These are phyloP conservation scores for Lactarius sanguifluus DNA, from an alignment of 768 basidiomycete genomes.

Conservation along the genomic window DNA sequence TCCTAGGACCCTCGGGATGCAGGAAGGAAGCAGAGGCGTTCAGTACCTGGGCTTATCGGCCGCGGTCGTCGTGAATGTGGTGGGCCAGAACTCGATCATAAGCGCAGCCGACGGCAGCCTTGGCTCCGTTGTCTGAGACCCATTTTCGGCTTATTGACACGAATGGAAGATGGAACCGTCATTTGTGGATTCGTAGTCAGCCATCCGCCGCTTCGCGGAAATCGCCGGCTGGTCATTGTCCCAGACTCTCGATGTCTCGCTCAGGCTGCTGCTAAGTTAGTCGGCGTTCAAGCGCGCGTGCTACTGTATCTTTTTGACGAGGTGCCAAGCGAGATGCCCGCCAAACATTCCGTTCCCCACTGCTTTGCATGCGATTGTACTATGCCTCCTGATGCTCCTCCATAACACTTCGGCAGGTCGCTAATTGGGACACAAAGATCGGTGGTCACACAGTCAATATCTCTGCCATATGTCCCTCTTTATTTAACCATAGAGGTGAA, in stretches of 20 bases:
- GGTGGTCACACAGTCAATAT: too few relatives aligned
- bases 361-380: neutral
- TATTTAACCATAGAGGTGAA: too few relatives aligned
- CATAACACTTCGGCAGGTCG: too few relatives aligned
- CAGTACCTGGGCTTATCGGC: neutral
- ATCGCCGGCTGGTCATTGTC: neutral
- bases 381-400: neutral
- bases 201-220: neutral
- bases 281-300: neutral
- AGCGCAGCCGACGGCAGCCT: neutral
- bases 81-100: slow-evolving; percentile 2
- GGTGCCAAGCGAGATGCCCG: too few relatives aligned
- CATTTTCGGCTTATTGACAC: neutral
- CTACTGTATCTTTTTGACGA: neutral
- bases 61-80: neutral
- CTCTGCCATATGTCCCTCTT: too few relatives aligned
- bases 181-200: neutral
- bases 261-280: too few relatives aligned
- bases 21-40: neutral
- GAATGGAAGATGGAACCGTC: neutral
- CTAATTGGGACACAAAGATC: too few relatives aligned
- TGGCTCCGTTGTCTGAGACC: neutral
- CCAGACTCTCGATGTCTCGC: neutral
- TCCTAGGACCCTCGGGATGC: neutral
- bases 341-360: too few relatives aligned